Conservation (phyloP, 2,329 filamentous ascomycete genomes). For the Xylariomycetidae sp. region DNA sequence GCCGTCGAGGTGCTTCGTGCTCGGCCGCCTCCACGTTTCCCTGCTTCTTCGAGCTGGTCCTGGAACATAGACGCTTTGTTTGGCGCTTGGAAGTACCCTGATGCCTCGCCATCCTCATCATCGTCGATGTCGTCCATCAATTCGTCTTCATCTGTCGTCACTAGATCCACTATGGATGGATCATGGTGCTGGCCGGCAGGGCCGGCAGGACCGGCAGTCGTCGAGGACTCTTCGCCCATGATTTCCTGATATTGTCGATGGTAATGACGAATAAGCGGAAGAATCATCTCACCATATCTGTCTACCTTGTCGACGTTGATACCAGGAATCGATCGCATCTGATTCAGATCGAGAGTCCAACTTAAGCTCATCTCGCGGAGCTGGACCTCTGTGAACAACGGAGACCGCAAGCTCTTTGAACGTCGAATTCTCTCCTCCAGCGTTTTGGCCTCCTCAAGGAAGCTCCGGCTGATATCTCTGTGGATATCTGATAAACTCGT, state of each 20-base stretch:
- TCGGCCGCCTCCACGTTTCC: constrained; percentile 11
- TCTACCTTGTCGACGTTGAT: constrained; percentile 59
- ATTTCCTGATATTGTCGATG: constrained; percentile 43
- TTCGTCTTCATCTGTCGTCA: constrained; percentile 32
- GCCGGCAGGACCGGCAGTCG: constrained; percentile 6
- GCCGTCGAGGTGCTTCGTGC: constrained; percentile 16
- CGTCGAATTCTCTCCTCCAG: constrained; percentile 58
- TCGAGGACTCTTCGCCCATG: constrained; percentile 30
- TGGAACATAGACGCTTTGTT: constrained; percentile 25
- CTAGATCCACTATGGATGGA: constrained; percentile 48
- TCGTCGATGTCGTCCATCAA: constrained; percentile 15
- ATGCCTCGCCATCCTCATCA: constrained; percentile 30
- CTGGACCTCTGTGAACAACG: constrained; percentile 62
- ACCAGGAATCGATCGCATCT: constrained; percentile 58
- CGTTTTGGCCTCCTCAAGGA: constrained; percentile 56
- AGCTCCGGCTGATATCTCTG: constrained; percentile 55
- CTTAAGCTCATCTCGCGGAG: constrained; percentile 67
- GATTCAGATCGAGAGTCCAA: constrained; percentile 55
- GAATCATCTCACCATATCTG: constrained; percentile 54
- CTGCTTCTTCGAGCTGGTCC: constrained; percentile 15
- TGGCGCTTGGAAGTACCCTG: constrained; percentile 39
- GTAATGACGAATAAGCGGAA: constrained; percentile 49
- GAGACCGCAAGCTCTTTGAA: constrained; percentile 47
- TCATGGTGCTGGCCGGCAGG: constrained; percentile 15
- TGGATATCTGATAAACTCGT: constrained; percentile 51